Conservation (phyloP, 495 filamentous ascomycete species). For the Daldinia loculata region DNA sequence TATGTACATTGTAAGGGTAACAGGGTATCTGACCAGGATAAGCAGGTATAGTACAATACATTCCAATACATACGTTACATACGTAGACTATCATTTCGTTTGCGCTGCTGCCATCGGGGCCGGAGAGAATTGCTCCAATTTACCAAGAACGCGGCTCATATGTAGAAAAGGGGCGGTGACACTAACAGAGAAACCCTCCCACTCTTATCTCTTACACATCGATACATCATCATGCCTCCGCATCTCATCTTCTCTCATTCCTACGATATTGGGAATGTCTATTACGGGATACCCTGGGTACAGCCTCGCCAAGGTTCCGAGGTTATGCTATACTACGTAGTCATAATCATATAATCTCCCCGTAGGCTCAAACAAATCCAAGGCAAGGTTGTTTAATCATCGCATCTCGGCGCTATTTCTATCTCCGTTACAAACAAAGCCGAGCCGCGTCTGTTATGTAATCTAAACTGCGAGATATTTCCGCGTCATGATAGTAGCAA, state of each 20-base stretch:
- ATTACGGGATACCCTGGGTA: not conserved
- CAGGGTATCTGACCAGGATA: conserved; percentile 10
- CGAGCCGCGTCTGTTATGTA: not conserved
- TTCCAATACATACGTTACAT: not conserved
- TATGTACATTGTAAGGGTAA: not conserved
- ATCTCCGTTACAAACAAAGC: not conserved
- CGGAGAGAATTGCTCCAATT: conserved; percentile 32
- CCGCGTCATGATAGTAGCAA: not conserved
- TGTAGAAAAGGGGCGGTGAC: conserved; percentile 35
- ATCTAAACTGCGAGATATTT: not conserved
- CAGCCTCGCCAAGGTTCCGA: no score
- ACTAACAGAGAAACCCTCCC: conserved; percentile 27
- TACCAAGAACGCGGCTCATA: conserved; percentile 38
- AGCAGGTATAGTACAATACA: conserved; percentile 2
- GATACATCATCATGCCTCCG: conserved; percentile 7
- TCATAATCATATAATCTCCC: not conserved
- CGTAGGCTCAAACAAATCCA: not conserved
- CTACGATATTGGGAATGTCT: not conserved
- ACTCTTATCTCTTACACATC: not conserved
- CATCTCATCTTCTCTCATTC: conserved; percentile 7
- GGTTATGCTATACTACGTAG: no score
- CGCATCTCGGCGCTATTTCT: not conserved
- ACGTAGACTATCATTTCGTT: conserved; percentile 15
- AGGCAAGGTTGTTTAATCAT: not conserved
- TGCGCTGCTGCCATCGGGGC: conserved; percentile 19